These are phyloP conservation scores for Saccharomycopsis hybrid DNA, from an alignment of 1,139 yeast genomes.

Conservation along the genomic window DNA sequence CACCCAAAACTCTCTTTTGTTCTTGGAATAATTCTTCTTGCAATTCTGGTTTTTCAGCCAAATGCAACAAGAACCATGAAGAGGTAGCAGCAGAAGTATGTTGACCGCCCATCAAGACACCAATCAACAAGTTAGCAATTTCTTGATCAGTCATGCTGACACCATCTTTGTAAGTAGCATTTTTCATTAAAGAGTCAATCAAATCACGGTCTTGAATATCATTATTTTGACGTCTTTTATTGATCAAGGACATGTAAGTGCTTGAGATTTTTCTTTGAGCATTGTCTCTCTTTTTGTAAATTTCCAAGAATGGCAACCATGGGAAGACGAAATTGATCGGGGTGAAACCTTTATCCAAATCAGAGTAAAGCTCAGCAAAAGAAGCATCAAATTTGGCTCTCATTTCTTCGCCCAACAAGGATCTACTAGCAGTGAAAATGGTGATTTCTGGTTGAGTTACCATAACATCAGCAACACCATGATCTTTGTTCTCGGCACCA, in stretches of 20 bases:
- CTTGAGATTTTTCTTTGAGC: constrained; percentile 79
- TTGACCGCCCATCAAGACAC: constrained; percentile 98
- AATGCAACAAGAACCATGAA: constrained; percentile 87
- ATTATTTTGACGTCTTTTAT: constrained; percentile 62
- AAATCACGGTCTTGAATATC: constrained; percentile 83
- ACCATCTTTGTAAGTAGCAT: constrained; percentile 88
- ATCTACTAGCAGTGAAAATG: constrained; percentile 90
- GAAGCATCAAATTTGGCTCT: constrained; percentile 75
- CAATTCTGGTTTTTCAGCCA: constrained; percentile 78
- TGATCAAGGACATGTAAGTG: constrained; percentile 76
- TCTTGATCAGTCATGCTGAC: constrained; percentile 90
- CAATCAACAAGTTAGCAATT: constrained; percentile 89
- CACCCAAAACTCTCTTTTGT: constrained; percentile 52
- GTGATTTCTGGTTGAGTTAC: constrained; percentile 91
- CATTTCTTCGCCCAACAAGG: constrained; percentile 86
- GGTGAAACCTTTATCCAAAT: constrained; percentile 93
- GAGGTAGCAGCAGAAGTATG: constrained; percentile 97
- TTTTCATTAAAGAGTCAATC: constrained; percentile 78
- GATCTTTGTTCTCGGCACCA: constrained; percentile 30
- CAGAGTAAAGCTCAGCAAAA: constrained; percentile 81
- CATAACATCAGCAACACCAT: constrained; percentile 66
- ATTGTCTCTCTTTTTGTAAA: constrained; percentile 70
- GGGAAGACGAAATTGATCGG: constrained; percentile 96
- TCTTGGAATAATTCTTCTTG: constrained; percentile 78
- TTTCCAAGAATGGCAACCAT: constrained; percentile 76